These are phyloP conservation scores for Allantophomopsis lycopodina DNA, from an alignment of 2,329 filamentous ascomycete species.

Conservation along the genomic window DNA sequence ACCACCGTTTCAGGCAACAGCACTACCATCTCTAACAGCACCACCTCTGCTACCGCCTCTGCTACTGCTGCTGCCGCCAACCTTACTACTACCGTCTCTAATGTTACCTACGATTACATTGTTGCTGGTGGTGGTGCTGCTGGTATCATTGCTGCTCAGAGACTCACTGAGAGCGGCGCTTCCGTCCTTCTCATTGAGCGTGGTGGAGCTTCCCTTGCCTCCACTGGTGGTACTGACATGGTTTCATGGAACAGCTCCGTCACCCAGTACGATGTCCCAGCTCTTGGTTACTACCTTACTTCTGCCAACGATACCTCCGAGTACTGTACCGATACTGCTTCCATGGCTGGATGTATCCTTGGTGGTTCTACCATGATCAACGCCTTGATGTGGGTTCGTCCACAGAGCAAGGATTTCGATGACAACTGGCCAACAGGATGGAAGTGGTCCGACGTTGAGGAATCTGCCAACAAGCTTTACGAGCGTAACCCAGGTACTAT, in stretches of 20 bases:
- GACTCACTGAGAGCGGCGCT: slow-evolving; percentile 31
- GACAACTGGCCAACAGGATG: slow-evolving; percentile 51
- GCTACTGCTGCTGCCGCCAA: neutral
- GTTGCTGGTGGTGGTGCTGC: slow-evolving; percentile 45
- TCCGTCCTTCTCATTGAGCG: slow-evolving; percentile 26
- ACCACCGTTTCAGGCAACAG: too few species aligned
- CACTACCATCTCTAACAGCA: too few species aligned
- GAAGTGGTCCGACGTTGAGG: slow-evolving; percentile 45
- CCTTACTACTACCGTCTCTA: neutral
- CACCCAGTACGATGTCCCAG: slow-evolving; percentile 53
- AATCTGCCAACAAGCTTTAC: slow-evolving; percentile 45
- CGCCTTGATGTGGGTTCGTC: slow-evolving; percentile 49
- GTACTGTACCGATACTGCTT: slow-evolving; percentile 32
- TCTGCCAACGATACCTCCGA: slow-evolving; percentile 36
- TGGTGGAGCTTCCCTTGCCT: slow-evolving; percentile 2
- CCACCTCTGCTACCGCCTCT: too few species aligned
- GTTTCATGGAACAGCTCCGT: slow-evolving; percentile 14
- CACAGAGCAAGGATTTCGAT: slow-evolving; percentile 50
- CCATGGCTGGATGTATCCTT: slow-evolving; percentile 57
- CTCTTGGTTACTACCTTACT: slow-evolving; percentile 21
- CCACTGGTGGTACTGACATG: neutral
- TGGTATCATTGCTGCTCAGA: slow-evolving; percentile 39
- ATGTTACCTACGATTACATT: slow-evolving; percentile 41
- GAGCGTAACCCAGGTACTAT: slow-evolving; percentile 52
- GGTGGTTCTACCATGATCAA: slow-evolving; percentile 39